A percentile compares a stretch with the other conserved stretches of the same genome.
Conservation (phyloP, 352 stramenopile species). For the Phytophthora vignae region DNA sequence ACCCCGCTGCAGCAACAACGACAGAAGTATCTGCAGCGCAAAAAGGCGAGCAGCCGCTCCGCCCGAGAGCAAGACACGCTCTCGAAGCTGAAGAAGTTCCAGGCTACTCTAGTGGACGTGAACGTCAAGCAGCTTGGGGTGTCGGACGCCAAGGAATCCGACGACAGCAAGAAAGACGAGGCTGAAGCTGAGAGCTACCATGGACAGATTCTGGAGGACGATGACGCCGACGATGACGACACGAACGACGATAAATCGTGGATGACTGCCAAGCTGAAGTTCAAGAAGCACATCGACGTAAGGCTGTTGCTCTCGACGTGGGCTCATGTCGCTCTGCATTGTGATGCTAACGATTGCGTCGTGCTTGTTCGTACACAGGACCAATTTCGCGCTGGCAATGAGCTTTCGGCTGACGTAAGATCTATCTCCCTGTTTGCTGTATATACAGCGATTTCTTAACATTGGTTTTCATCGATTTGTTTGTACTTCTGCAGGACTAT, state of each 20-base stretch:
- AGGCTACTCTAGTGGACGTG: conserved; percentile 54
- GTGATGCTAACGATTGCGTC: conserved; percentile 7
- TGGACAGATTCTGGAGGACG: conserved; percentile 69
- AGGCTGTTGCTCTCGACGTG: background rate
- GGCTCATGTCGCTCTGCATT: background rate
- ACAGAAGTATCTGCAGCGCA: conserved; percentile 73
- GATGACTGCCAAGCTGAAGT: conserved; percentile 90
- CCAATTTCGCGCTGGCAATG: conserved; percentile 71
- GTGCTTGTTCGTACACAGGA: conserved; percentile 49
- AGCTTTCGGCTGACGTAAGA: conserved; percentile 62
- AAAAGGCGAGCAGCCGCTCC: conserved; percentile 61
- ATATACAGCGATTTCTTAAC: background rate
- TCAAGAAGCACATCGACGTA: conserved; percentile 92
- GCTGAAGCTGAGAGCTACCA: conserved; percentile 55
- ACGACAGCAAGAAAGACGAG: conserved; percentile 13
- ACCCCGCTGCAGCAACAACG: conserved; percentile 81
- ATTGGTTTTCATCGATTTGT: background rate
- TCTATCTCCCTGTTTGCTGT: background rate
- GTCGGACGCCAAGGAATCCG: background rate
- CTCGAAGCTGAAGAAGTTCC: conserved; percentile 72
- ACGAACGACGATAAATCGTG: conserved; percentile 68
- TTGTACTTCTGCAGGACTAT: conserved; percentile 58
- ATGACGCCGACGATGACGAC: conserved; percentile 48
- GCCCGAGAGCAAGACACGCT: conserved; percentile 76
- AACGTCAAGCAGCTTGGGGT: conserved; percentile 34